Conservation (phyloP, 306 rosid species). For the Citrullus colocynthis region DNA sequence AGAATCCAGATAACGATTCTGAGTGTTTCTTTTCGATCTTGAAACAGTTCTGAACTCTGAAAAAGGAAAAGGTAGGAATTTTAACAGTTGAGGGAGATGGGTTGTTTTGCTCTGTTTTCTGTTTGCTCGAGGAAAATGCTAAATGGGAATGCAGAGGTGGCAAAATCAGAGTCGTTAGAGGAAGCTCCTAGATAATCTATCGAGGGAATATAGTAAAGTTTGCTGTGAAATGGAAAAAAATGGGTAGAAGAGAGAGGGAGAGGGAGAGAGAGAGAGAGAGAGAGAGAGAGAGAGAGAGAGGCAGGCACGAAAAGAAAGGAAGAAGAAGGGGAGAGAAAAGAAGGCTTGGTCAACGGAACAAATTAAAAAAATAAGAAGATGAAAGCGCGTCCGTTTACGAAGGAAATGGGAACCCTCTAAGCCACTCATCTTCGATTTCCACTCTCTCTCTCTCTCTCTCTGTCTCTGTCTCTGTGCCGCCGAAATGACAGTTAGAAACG, state of each 20-base stretch:
- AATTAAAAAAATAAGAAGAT: constrained; percentile 5
- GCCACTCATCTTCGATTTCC: constrained; percentile 16
- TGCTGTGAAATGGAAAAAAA: background rate
- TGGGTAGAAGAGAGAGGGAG: background rate
- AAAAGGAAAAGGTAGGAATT: background rate
- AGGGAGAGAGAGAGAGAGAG: background rate
- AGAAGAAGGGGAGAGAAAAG: background rate
- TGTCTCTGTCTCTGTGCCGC: constrained; percentile 9
- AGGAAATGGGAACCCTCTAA: constrained; percentile 28
- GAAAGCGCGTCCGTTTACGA: constrained; percentile 42
- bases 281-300: constrained; percentile 9
- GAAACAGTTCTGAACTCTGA: background rate
- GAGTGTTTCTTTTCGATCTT: background rate
- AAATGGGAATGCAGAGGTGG: background rate
- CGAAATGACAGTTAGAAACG: background rate
- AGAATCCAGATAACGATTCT: background rate
- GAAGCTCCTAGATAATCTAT: background rate
- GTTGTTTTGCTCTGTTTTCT: background rate
- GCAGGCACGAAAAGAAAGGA: constrained; percentile 26
- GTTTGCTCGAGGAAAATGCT: background rate
- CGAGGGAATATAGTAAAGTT: background rate
- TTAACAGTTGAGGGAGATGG: background rate
- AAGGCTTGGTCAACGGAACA: constrained; percentile 27
- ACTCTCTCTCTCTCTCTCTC: constrained; percentile 2
- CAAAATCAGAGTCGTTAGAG: background rate